Percentiles rank a stretch among this genome's conserved stretches.
These are phyloP conservation scores for Lepidium africanum DNA, from an alignment of 345 rosid genomes.

Conservation along the genomic window DNA sequence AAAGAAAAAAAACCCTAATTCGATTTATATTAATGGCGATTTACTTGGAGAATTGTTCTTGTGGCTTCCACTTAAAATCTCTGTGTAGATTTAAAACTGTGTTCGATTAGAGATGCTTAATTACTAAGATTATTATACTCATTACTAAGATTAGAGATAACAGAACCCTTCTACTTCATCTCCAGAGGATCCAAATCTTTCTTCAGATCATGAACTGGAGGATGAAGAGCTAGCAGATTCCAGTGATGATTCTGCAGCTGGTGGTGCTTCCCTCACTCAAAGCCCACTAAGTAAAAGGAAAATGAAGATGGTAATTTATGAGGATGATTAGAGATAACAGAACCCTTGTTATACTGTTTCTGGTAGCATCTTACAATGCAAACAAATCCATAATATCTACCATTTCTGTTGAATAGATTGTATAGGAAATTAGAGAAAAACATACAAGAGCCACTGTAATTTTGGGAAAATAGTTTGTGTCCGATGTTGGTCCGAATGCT, in stretches of 20 bases:
- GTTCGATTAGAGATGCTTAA: too few species aligned
- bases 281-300: conserved; percentile 43
- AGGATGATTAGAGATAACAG: conserved; percentile 40
- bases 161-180: conserved; percentile 13
- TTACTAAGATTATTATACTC: too few species aligned
- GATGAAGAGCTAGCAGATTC: conserved; percentile 34
- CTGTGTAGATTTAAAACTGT: too few species aligned
- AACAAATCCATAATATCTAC: not conserved
- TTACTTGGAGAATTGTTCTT: too few species aligned
- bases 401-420: not conserved
- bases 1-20: too few species aligned
- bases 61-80: too few species aligned
- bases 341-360: not conserved
- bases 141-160: too few species aligned
- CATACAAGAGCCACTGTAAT: not conserved
- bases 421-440: not conserved
- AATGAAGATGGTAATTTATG: conserved; percentile 53
- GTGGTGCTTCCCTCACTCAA: conserved; percentile 18
- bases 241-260: conserved; percentile 45
- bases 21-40: too few species aligned
- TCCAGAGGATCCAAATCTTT: conserved; percentile 13
- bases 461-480: not conserved
- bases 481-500: not conserved
- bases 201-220: conserved; percentile 22
- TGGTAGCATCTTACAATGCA: not conserved